A percentile compares a stretch with the other conserved stretches of the same genome.
phyloP scores from a whole-genome alignment of 2,329 filamentous ascomycete species.

The Trichoderma sp. region DNA sequence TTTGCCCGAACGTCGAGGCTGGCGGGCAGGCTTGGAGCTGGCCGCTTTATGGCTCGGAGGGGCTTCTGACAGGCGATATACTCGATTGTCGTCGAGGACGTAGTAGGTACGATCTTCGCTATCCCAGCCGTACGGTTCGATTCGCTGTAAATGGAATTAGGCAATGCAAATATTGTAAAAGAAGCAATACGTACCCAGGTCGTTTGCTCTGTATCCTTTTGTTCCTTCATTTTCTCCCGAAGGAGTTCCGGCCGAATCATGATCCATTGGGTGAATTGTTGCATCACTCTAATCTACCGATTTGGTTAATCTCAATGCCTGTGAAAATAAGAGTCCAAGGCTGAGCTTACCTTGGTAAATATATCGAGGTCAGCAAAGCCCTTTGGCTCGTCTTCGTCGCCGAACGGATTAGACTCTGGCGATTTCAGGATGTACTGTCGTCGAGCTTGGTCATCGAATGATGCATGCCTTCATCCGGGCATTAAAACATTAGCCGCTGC shows the following conservation, averaged over 20 bases:
- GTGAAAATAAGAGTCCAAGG: background rate
- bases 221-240: slow-evolving; percentile 81
- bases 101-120: slow-evolving; percentile 83
- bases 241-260: slow-evolving; percentile 86
- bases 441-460: slow-evolving; percentile 91
- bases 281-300: slow-evolving; percentile 70
- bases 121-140: slow-evolving; percentile 88
- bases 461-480: slow-evolving; percentile 63
- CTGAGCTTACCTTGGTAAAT: slow-evolving; percentile 67
- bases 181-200: slow-evolving; percentile 66
- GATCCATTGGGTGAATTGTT: slow-evolving; percentile 87
- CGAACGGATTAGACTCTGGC: slow-evolving; percentile 80
- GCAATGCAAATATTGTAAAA: background rate
- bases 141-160: slow-evolving; percentile 51
- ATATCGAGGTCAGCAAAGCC: slow-evolving; percentile 82
- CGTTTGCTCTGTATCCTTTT: slow-evolving; percentile 77
- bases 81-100: slow-evolving; percentile 87
- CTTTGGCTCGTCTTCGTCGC: slow-evolving; percentile 68
- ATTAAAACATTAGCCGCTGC: slow-evolving; percentile 25
- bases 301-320: background rate
- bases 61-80: slow-evolving; percentile 85
- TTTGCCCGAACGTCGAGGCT: slow-evolving; percentile 68
- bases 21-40: slow-evolving; percentile 54
- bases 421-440: slow-evolving; percentile 85
- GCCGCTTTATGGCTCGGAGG: slow-evolving; percentile 53